Evolutionary conservation across 805 yeast genomes (phyloP).

Genomic region (Yarrowia sp.): DNA sequence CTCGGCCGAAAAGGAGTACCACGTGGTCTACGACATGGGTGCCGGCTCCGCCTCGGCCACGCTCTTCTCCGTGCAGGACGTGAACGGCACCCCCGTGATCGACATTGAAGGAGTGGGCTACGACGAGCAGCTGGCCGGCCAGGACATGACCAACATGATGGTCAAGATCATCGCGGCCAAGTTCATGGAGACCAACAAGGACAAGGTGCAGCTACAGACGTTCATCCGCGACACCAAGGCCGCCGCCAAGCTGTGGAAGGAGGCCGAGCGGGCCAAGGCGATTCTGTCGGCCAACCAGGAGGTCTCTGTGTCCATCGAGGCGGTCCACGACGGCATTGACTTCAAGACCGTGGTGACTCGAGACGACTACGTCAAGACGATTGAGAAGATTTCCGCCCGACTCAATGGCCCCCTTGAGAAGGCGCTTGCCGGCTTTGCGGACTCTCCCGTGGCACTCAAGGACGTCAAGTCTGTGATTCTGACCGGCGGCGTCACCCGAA

Average conservation of each 20-base stretch:
- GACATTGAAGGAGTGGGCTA: slow-evolving; percentile 76
- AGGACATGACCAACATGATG: slow-evolving; percentile 68
- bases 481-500: slow-evolving; percentile 90
- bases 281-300: slow-evolving; percentile 89
- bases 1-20: slow-evolving; percentile 59
- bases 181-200: slow-evolving; percentile 56
- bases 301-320: slow-evolving; percentile 77
- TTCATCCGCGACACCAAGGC: slow-evolving; percentile 62
- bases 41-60: slow-evolving; percentile 92
- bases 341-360: slow-evolving; percentile 72
- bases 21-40: slow-evolving; percentile 87
- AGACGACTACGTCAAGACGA: slow-evolving; percentile 75
- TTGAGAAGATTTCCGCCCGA: slow-evolving; percentile 54
- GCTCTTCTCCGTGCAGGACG: slow-evolving; percentile 66
- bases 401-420: slow-evolving; percentile 58
- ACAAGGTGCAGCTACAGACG: slow-evolving; percentile 50
- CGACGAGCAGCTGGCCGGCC: slow-evolving; percentile 77
- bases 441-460: slow-evolving; percentile 45
- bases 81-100: slow-evolving; percentile 53
- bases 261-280: slow-evolving; percentile 87
- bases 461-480: slow-evolving; percentile 72
- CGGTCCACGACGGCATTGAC: slow-evolving; percentile 75
- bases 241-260: slow-evolving; percentile 71
- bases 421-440: slow-evolving; percentile 46
- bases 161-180: slow-evolving; percentile 65